A percentile compares a stretch with the other conserved stretches of the same genome.
These are phyloP conservation scores for Debaryomycetaceae sp. DNA, from an alignment of 1,139 yeast species.

Conservation along the genomic window DNA sequence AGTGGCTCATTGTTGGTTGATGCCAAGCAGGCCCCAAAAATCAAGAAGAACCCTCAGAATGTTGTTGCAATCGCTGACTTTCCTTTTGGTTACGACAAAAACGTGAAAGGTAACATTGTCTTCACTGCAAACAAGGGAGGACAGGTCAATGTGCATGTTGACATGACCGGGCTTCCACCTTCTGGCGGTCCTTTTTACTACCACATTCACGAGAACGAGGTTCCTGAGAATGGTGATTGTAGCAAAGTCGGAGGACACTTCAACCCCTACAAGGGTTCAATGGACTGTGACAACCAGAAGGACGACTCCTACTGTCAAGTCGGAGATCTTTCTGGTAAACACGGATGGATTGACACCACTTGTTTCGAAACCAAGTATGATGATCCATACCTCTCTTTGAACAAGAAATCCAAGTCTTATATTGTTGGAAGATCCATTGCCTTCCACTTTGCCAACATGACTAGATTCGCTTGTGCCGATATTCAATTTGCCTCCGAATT, in stretches of 20 bases:
- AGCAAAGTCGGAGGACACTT: conserved; percentile 49
- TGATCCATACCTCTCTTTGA: conserved; percentile 54
- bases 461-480: conserved; percentile 58
- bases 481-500: conserved; percentile 34
- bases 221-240: conserved; percentile 45
- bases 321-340: conserved; percentile 65
- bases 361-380: conserved; percentile 51
- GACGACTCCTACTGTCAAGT: conserved; percentile 54
- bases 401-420: conserved; percentile 43
- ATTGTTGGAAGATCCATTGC: conserved; percentile 53
- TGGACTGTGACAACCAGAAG: conserved; percentile 41
- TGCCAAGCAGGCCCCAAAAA: conserved; percentile 40
- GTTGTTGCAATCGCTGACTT: conserved; percentile 58
- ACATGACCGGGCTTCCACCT: conserved; percentile 54
- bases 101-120: conserved; percentile 48
- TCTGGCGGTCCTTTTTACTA: conserved; percentile 58
- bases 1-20: conserved; percentile 6
- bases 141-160: conserved; percentile 56
- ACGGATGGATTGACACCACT: conserved; percentile 55
- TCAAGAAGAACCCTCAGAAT: conserved; percentile 40
- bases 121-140: conserved; percentile 46
- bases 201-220: conserved; percentile 52
- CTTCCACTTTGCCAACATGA: conserved; percentile 47
- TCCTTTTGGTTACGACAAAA: conserved; percentile 41
- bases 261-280: conserved; percentile 50